Conservation (phyloP, 306 rosid species). For the Vicia sativa region DNA sequence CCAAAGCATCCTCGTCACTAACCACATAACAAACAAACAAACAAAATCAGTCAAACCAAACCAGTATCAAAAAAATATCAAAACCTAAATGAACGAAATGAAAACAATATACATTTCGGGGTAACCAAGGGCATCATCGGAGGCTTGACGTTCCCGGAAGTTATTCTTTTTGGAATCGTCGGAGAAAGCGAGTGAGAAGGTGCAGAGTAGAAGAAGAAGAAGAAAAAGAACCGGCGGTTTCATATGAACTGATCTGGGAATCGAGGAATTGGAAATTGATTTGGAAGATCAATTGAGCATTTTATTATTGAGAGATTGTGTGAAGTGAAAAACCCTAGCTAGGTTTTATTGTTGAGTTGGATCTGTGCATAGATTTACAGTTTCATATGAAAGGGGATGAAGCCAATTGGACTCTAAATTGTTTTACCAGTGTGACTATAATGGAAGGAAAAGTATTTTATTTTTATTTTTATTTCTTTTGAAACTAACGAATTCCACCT, state of each 20-base stretch:
- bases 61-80: background rate
- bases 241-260: constrained; percentile 52
- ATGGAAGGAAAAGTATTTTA: too few species aligned
- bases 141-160: constrained; percentile 88
- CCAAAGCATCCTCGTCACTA: constrained; percentile 90
- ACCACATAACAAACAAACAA: constrained; percentile 7
- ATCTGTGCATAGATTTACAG: background rate
- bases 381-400: background rate
- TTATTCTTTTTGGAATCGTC: constrained; percentile 60
- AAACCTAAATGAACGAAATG: constrained; percentile 18
- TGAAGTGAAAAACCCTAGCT: constrained; percentile 41
- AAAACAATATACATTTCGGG: constrained; percentile 66
- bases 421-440: too few species aligned
- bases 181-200: constrained; percentile 50
- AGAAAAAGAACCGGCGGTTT: constrained; percentile 50
- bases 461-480: too few species aligned
- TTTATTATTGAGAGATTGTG: too few species aligned
- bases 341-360: constrained; percentile 18
- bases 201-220: constrained; percentile 45
- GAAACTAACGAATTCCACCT: too few species aligned
- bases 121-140: constrained; percentile 77
- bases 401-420: background rate
- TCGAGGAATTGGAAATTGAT: constrained; percentile 3
- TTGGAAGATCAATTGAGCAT: constrained; percentile 9
- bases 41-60: background rate